These are phyloP conservation scores for Lepidium africanum DNA, from an alignment of 345 rosid species.

Conservation along the genomic window DNA sequence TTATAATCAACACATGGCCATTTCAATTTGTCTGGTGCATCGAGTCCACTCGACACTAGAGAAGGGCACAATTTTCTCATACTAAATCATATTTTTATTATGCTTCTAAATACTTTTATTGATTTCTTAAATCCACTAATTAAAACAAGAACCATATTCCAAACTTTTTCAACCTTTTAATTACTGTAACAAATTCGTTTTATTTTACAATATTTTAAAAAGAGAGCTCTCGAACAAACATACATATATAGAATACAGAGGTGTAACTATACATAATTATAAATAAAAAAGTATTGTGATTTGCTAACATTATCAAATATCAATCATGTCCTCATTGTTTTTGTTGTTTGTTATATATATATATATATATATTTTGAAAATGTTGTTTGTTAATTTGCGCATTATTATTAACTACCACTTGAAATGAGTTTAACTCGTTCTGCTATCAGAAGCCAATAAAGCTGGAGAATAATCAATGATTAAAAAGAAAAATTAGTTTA, in stretches of 20 bases:
- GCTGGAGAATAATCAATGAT: conserved; percentile 16
- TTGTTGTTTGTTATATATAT: too few relatives aligned
- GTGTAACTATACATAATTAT: background rate
- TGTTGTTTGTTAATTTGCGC: conserved; percentile 4
- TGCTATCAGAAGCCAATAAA: conserved; percentile 19
- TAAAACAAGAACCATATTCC: background rate
- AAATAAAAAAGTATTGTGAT: background rate
- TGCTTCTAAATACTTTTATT: background rate
- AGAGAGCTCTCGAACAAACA: background rate
- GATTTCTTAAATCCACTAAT: background rate
- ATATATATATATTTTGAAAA: background rate
- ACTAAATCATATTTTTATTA: background rate
- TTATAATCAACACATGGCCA: background rate
- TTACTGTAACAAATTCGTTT: background rate
- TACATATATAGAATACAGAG: background rate
- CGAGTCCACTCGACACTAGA: background rate
- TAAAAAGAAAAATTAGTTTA: background rate
- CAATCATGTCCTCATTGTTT: too few relatives aligned
- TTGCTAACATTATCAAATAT: background rate
- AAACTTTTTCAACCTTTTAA: background rate
- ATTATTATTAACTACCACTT: conserved; percentile 4
- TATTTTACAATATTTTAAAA: background rate
- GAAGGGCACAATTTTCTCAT: background rate
- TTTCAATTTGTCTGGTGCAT: background rate
- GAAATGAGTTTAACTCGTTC: conserved; percentile 7